Conservation (phyloP, 768 basidiomycete species). For the Leccinum barrowsii region DNA sequence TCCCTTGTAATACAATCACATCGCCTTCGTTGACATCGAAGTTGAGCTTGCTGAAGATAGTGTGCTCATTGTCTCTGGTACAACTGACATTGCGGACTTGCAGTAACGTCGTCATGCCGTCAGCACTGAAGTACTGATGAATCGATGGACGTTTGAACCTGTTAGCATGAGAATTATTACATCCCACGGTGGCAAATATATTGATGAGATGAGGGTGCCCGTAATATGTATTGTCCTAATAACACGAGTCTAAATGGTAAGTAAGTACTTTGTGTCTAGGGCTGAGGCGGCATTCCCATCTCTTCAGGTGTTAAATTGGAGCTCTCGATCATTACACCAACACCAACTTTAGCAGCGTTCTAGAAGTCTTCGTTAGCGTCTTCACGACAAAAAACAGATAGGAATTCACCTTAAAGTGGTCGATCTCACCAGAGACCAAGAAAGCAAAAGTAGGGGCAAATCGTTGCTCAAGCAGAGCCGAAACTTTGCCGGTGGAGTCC, state of each 20-base stretch:
- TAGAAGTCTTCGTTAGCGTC: slow-evolving; percentile 29
- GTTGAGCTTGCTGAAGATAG: slow-evolving; percentile 58
- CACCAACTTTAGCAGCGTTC: slow-evolving; percentile 92
- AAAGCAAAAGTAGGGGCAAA: slow-evolving; percentile 95
- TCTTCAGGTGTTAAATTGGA: slow-evolving; percentile 77
- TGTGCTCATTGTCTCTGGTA: slow-evolving; percentile 40
- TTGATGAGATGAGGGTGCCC: slow-evolving; percentile 15
- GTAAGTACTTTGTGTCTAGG: slow-evolving; percentile 32
- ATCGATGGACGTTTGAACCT: not conserved
- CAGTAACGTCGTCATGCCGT: slow-evolving; percentile 37
- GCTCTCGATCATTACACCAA: slow-evolving; percentile 97
- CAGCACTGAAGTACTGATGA: not conserved
- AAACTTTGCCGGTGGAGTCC: slow-evolving; percentile 93
- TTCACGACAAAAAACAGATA: not conserved
- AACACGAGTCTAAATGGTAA: slow-evolving; percentile 28
- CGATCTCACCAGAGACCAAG: slow-evolving; percentile 93
- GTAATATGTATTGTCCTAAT: slow-evolving; percentile 17
- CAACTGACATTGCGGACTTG: slow-evolving; percentile 52
- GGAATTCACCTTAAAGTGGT: slow-evolving; percentile 86
- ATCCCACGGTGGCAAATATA: slow-evolving; percentile 18
- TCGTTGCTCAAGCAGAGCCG: slow-evolving; percentile 91
- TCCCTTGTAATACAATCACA: slow-evolving; percentile 73
- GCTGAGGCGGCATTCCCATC: slow-evolving; percentile 62
- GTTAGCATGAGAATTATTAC: not conserved
- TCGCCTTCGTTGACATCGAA: slow-evolving; percentile 70